phyloP scores from a whole-genome alignment of 441 rosid species.

The Bocquillonia castaneifolia region DNA sequence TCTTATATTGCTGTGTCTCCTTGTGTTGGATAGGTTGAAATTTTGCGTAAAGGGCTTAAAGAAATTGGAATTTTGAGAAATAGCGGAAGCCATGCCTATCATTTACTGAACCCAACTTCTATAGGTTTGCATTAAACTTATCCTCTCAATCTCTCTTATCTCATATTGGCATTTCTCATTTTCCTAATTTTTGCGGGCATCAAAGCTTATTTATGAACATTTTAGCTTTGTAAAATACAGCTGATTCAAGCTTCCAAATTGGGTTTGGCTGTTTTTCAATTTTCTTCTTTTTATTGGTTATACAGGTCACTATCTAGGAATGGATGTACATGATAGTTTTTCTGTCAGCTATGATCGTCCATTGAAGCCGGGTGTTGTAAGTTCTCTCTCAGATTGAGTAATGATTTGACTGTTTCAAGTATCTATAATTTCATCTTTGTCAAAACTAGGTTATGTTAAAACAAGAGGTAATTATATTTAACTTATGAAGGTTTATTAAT shows the following conservation, averaged over 20 bases:
- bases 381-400: constrained; percentile 27
- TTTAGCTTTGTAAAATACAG: constrained; percentile 1
- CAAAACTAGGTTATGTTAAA: too few species aligned
- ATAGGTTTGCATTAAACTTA: constrained; percentile 51
- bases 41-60: constrained; percentile 64
- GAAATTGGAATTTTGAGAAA: constrained; percentile 70
- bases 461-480: too few species aligned
- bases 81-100: constrained; percentile 41
- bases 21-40: constrained; percentile 49
- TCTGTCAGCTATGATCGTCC: constrained; percentile 60
- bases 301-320: constrained; percentile 94
- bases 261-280: background rate
- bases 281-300: constrained; percentile 14
- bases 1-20: constrained; percentile 21
- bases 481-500: too few species aligned
- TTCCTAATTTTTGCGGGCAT: background rate
- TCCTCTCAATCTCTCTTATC: background rate
- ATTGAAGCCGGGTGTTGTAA: constrained; percentile 87
- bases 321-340: constrained; percentile 97
- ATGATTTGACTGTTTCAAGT: background rate
- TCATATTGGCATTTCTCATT: background rate
- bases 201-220: background rate
- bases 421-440: too few species aligned
- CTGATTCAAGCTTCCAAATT: constrained; percentile 7
- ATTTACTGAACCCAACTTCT: constrained; percentile 85